Evolutionary conservation across 2,329 filamentous ascomycete genomes (phyloP), one percentile per base, ranked within the genome.

Genomic region (Metarhizium sp.): DNA sequence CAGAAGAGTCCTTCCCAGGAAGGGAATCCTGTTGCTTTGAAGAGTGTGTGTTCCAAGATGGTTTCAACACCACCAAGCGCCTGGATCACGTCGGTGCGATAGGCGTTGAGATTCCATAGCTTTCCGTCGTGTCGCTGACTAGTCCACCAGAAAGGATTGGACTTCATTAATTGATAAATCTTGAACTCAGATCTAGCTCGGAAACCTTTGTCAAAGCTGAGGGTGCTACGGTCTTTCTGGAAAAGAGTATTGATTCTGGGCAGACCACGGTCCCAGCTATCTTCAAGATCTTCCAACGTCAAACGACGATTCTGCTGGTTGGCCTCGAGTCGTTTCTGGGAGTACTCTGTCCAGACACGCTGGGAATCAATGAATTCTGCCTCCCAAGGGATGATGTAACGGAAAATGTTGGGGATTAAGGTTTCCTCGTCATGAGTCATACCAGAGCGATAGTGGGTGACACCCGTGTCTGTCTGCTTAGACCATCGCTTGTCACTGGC

Each of bases 361-460:
- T 99, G 95, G 4, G 94, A 99, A 69, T 99, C 95, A 62, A 97
- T 95, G 72, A 99, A 99, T 69, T 99, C 94, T 1, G 92, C 90
- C 70, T 99, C 94, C 94, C 94, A 99, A 0, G 94, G 92, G 61
- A 97, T 96, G 68, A 99, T 97, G 73, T 99, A 99, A 58, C 94
- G 86, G 85, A 97, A 97, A 64, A 99, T 99, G 69, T 99, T 97
- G 10, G 94, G 94, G 57, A 99, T 99, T 53, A 99, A 75, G 0
- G 94, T 97, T 72, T 99, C 94, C 69, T 97, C 92, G 59, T 97
- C 92, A 65, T 97, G 92, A 20, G 91, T 94, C 94, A 99, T 99
- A 73, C 94, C 94, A 58, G 92, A 88, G 58, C 94, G 86, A 76
- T 95, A 99, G 70, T 99, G 94, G 6, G 92, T 97, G 52, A 99